Percentiles rank a stretch among this genome's conserved stretches.
Conservation (phyloP, 2,329 filamentous ascomycete species). For the Pyrenophora tritici-repentis region DNA sequence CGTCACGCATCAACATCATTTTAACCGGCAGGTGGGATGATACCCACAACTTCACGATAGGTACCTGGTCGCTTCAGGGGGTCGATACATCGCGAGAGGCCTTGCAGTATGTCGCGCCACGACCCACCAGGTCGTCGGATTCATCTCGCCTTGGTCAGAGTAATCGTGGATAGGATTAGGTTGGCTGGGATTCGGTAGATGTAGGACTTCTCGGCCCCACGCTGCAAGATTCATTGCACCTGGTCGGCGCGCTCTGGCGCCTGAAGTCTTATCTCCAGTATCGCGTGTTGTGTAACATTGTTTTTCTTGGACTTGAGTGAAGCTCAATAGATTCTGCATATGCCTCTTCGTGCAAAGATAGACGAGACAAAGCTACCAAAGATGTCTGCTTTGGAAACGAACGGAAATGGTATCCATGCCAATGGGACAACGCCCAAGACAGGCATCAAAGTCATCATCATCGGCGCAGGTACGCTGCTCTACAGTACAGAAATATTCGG, state of each 20-base stretch:
- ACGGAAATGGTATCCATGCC: not conserved
- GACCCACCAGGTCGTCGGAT: slow-evolving; percentile 6
- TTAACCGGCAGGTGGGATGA: slow-evolving; percentile 21
- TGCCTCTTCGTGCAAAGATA: slow-evolving; percentile 30
- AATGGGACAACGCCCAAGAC: slow-evolving; percentile 40
- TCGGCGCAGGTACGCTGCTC: slow-evolving; percentile 47
- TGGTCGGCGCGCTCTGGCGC: slow-evolving; percentile 7
- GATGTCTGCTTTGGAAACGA: slow-evolving; percentile 26
- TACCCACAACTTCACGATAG: slow-evolving; percentile 7
- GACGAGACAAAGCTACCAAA: slow-evolving; percentile 21
- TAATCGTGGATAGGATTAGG: not conserved
- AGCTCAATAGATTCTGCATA: slow-evolving; percentile 5
- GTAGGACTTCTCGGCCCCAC: slow-evolving; percentile 17
- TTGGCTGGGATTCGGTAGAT: slow-evolving; percentile 7
- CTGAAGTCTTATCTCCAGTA: not conserved
- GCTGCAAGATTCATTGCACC: slow-evolving; percentile 6
- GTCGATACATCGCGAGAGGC: slow-evolving; percentile 7
- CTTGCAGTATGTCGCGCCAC: slow-evolving; percentile 8
- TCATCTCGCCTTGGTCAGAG: slow-evolving; percentile 18
- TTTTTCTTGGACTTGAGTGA: not conserved
- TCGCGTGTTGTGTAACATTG: not conserved
- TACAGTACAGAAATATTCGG: not conserved
- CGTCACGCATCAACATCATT: slow-evolving; percentile 18
- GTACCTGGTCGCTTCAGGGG: not conserved
- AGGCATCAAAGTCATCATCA: slow-evolving; percentile 60